Evolutionary conservation across 1,284 basidiomycete species (phyloP).

Genomic region (Ganoderma lucidum): DNA sequence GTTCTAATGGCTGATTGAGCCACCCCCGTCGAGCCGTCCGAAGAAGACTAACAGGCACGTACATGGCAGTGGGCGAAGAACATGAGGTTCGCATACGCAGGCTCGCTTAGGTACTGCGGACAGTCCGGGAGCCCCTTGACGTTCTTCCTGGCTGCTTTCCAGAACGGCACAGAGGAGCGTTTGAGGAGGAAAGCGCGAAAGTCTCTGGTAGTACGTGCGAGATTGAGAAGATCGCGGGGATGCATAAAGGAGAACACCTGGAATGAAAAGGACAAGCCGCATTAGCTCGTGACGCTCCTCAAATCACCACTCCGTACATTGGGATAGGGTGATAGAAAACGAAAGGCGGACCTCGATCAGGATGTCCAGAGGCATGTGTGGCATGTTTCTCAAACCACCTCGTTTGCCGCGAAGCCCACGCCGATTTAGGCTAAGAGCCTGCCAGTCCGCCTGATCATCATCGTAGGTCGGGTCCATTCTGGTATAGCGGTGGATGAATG

Average conservation of each 20-base stretch:
- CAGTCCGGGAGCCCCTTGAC: constrained; percentile 36
- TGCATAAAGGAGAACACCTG: constrained; percentile 56
- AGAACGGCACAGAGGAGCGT: constrained; percentile 47
- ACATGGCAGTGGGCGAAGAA: constrained; percentile 36
- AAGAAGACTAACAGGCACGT: background rate
- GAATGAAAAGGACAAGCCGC: background rate
- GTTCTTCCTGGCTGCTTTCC: constrained; percentile 45
- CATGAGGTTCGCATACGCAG: constrained; percentile 40
- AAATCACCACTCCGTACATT: background rate
- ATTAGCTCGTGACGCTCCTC: background rate
- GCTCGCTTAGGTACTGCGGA: constrained; percentile 44
- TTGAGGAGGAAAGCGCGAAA: constrained; percentile 49
- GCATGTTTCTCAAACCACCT: constrained; percentile 24
- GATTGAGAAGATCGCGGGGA: constrained; percentile 55
- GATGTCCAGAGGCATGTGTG: constrained; percentile 29
- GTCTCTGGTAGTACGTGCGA: constrained; percentile 48
- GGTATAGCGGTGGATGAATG: background rate
- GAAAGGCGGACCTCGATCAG: constrained; percentile 20
- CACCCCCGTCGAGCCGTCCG: too few species aligned
- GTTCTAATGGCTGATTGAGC: constrained; percentile 12
- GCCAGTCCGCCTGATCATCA: background rate
- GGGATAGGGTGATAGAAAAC: background rate
- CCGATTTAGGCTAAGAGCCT: background rate
- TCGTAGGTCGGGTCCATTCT: background rate
- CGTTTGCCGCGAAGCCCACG: constrained; percentile 19